Conservation (phyloP, 192 early-diverging fungal genomes). For the Bifiguratus adelaidae region DNA sequence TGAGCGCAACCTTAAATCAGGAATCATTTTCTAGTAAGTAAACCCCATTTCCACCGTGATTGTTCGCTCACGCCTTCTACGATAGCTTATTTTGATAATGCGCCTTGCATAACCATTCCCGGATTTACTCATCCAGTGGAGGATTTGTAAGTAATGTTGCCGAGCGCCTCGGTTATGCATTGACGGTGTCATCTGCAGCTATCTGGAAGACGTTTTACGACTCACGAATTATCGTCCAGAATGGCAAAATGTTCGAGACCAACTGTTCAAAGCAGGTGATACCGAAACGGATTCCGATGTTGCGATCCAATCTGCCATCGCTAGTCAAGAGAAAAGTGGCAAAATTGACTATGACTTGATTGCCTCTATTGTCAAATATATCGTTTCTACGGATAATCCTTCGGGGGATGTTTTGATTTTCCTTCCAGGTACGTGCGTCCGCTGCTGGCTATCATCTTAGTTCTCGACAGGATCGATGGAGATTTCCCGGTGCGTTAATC, state of each 20-base stretch:
- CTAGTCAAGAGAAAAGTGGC: slow-evolving; percentile 26
- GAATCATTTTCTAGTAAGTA: slow-evolving; percentile 33
- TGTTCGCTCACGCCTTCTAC: not conserved
- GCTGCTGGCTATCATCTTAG: not conserved
- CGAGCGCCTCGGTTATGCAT: not conserved
- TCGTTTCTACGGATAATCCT: too few species aligned
- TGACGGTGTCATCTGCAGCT: slow-evolving; percentile 1
- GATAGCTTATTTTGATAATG: slow-evolving; percentile 38
- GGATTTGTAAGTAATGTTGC: slow-evolving; percentile 38
- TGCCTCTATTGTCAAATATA: slow-evolving; percentile 41
- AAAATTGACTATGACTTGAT: slow-evolving; percentile 54
- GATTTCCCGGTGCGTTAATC: slow-evolving; percentile 58
- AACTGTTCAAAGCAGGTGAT: too few species aligned
- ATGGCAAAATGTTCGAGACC: not conserved
- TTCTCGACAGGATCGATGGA: slow-evolving; percentile 42
- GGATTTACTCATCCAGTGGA: slow-evolving; percentile 69
- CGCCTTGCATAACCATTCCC: slow-evolving; percentile 56
- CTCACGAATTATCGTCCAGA: slow-evolving; percentile 26
- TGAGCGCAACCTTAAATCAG: slow-evolving; percentile 71
- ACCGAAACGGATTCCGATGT: slow-evolving; percentile 31
- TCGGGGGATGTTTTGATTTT: slow-evolving; percentile 70
- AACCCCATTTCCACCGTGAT: not conserved
- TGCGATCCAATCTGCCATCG: slow-evolving; percentile 18
- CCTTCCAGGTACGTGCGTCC: slow-evolving; percentile 38
- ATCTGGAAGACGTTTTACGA: slow-evolving; percentile 61